Base-by-base conservation (phyloP, 805 yeast species). In the Sugiyamaella marilandica region DNA sequence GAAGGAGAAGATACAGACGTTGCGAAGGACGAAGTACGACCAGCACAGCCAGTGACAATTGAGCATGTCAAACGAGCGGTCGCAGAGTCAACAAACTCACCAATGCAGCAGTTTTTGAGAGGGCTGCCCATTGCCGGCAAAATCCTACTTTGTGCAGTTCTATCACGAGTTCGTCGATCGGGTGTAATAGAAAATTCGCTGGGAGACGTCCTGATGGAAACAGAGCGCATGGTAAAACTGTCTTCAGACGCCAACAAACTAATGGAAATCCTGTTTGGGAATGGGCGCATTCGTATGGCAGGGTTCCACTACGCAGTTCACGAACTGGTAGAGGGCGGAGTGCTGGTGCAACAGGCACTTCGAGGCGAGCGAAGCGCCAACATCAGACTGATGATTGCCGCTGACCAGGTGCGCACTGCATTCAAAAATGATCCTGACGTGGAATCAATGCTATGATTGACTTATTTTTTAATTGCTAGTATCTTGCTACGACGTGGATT, bases 141-240 rank as follows among this genome's bases (percentile, higher is more conserved):
- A 64, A 70, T 92, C 47, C 70, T 91, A 9, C 66, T 94, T n/a
- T 80, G 80, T 50, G 87, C 90, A 0, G 64, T 88, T 2, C 62
- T 92, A 26, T 70, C 83, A 18, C 71, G 87, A 45, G 77, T 79
- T 47, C 79, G 85, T 49, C 78, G 92, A 47, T 74, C 83, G 0
- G 91, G 92, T 0, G 59, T 78, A 14, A 85, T 84, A 1, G 97
- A 89, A 57, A 82, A 82, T 53, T 65, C 82, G 0, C 63, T 90
- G 41, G 92, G 92, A 21, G 94, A 87, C 57, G 74, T 91, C 1
- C 74, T 87, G 24, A 95, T 88, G 64, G 96, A 90, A 63, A 74
- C 86, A 64, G 79, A 77, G 52, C 78, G 78, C 41, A 66, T 83
- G 4, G 71, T 78, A 13, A 70, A 78, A 55, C 45, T 58, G 29